phyloP scores from a whole-genome alignment of 1,139 yeast genomes.

The Pneumocystis canis region DNA sequence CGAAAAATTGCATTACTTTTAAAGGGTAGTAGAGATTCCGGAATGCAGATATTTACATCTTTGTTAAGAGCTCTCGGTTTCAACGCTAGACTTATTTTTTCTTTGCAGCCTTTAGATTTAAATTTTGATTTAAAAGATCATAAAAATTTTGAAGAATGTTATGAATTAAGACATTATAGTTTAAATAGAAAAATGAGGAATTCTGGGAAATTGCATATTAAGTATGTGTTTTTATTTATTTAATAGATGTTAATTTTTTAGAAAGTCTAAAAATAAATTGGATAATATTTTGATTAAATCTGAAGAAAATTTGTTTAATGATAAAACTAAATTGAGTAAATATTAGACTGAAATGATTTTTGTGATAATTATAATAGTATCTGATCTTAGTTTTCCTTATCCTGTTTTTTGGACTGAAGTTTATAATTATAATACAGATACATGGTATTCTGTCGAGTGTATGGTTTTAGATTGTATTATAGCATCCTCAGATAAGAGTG shows the following conservation, averaged over 20 bases:
- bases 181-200: neutral
- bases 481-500: neutral
- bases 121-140: constrained; percentile 29
- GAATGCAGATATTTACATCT: constrained; percentile 78
- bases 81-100: constrained; percentile 59
- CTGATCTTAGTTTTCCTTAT: constrained; percentile 25
- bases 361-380: neutral
- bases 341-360: neutral
- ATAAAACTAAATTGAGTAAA: neutral
- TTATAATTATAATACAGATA: constrained; percentile 58
- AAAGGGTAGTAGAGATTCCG: constrained; percentile 59
- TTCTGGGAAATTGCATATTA: neutral
- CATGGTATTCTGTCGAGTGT: constrained; percentile 83
- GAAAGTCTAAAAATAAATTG: neutral
- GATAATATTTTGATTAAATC: neutral
- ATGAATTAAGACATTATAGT: neutral
- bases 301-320: neutral
- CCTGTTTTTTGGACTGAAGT: constrained; percentile 93
- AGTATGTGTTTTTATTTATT: neutral
- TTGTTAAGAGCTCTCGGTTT: constrained; percentile 57
- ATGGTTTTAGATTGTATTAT: constrained; percentile 32
- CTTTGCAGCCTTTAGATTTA: constrained; percentile 82
- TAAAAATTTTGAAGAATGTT: neutral
- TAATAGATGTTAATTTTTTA: neutral
- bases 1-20: neutral